Percentiles rank a stretch among this genome's conserved stretches.
Conservation (phyloP, 495 filamentous ascomycete genomes). For the Aspergillus asperescens region DNA sequence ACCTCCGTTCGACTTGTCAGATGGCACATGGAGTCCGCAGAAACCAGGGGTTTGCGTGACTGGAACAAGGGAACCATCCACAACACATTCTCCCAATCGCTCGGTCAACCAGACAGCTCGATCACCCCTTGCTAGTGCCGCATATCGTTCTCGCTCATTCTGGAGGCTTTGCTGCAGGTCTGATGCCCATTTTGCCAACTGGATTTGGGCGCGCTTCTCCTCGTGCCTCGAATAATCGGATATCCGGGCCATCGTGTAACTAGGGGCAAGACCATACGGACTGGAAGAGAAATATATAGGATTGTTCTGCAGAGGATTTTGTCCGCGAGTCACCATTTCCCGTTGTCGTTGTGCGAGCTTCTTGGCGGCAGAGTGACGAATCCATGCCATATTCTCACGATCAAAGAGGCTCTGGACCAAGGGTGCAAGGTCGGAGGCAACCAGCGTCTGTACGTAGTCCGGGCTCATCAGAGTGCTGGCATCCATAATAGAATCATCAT, state of each 20-base stretch:
- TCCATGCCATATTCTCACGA: constrained; percentile 72
- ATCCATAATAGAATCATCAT: constrained; percentile 87
- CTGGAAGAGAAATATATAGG: constrained; percentile 22
- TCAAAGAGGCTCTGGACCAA: constrained; percentile 75
- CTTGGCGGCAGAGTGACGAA: constrained; percentile 79
- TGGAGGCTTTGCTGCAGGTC: constrained; percentile 80
- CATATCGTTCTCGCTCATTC: constrained; percentile 74
- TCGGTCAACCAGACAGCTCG: constrained; percentile 76
- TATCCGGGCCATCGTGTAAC: constrained; percentile 65
- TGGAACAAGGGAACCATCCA: constrained; percentile 63
- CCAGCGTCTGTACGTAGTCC: constrained; percentile 82
- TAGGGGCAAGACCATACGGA: constrained; percentile 38
- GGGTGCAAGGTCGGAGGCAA: constrained; percentile 65
- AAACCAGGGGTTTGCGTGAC: constrained; percentile 36
- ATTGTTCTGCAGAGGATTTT: constrained; percentile 12
- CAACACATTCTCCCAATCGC: constrained; percentile 64
- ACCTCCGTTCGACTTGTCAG: constrained; percentile 19
- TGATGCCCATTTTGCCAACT: constrained; percentile 82
- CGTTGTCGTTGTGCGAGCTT: constrained; percentile 72
- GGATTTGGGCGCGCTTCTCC: constrained; percentile 69
- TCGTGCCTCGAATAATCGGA: constrained; percentile 66
- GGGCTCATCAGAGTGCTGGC: constrained; percentile 92
- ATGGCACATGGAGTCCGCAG: constrained; percentile 21
- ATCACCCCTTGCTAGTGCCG: constrained; percentile 63
- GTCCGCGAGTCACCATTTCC: constrained; percentile 8